phyloP scores from a whole-genome alignment of 768 basidiomycete genomes.

The Trametes gibbosa region DNA sequence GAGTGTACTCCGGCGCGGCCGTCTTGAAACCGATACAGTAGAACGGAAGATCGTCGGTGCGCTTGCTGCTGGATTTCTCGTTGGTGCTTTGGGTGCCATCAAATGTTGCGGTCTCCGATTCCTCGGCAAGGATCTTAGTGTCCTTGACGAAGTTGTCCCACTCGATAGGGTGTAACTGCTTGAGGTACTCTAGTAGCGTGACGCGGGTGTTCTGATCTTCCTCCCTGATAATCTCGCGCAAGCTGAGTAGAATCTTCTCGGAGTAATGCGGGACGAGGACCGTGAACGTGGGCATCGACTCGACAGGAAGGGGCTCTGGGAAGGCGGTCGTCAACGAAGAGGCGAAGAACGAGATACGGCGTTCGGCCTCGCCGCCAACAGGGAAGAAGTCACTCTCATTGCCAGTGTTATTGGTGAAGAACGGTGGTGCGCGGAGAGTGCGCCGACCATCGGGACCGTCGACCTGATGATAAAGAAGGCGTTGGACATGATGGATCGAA shows the following conservation, averaged over 20 bases:
- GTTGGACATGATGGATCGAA: constrained; percentile 97
- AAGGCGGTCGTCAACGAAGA: constrained; percentile 95
- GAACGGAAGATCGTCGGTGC: constrained; percentile 93
- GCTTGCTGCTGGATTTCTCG: constrained; percentile 64
- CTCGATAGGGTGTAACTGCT: constrained; percentile 96
- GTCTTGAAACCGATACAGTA: constrained; percentile 99
- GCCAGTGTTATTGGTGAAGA: constrained; percentile 91
- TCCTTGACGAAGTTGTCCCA: constrained; percentile 99
- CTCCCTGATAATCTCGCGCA: constrained; percentile 97
- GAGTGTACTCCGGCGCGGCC: constrained; percentile 96
- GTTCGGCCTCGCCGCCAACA: constrained; percentile 88
- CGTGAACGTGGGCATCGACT: constrained; percentile 99
- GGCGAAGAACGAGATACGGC: constrained; percentile 98
- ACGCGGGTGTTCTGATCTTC: constrained; percentile 97
- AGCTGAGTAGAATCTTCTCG: constrained; percentile 94
- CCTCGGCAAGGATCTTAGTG: constrained; percentile 97
- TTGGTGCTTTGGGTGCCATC: constrained; percentile 57
- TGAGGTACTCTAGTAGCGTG: constrained; percentile 95
- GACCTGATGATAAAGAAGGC: constrained; percentile 95
- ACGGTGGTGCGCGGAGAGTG: constrained; percentile 92
- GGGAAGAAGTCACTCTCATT: constrained; percentile 91
- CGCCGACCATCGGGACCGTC: constrained; percentile 87
- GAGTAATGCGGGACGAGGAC: constrained; percentile 99
- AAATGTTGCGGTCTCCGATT: constrained; percentile 47
- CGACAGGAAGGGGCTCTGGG: constrained; percentile 92